Evolutionary conservation across 2,329 filamentous ascomycete species (phyloP), one percentile per base, ranked within the genome.

Genomic region (Pezicula radicicola): DNA sequence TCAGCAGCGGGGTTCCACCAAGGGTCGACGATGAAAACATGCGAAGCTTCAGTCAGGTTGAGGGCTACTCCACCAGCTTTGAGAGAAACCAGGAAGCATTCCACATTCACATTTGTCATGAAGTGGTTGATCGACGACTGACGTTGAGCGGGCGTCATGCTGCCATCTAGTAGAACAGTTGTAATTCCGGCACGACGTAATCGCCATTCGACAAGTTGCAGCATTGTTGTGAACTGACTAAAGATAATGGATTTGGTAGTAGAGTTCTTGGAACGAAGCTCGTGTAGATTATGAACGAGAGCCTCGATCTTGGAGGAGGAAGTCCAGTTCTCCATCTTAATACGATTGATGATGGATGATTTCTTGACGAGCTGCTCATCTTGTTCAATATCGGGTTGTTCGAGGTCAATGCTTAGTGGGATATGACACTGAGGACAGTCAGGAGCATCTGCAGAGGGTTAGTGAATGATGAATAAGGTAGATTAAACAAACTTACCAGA

Each of bases 1-100:
- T 99, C 94, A 0, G 93, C 93, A n/a, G 92, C 92, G n/a, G 94
- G 94, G 62, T 97, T 97, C 94, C 94, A 99, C 94, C 94, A 97
- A 78, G 94, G 94, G 64, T 99, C 94, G 53, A 97, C 85, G 55
- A 97, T 97, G 70, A 96, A 97, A 9, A 99, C 94, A 46, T 90
- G 81, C 2, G 90, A 96, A 1, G 94, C 94, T 70, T 99, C 94
- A 0, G 93, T 97, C 54, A 99, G 73, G 65, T 99, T 99, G 57
- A 99, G 76, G 1, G 94, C 94, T 0, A 99, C 94, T 66, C 94
- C 94, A 39, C 94, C 94, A 6, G 94, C 94, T 72, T 97, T 97
- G 55, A 99, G 78, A 0, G 92, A 97, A 0, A 99, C 94, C 2
- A 99, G 75, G 70, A 99, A 99, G 52, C 95, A 94, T 70, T 97